Percentiles rank a stretch among this genome's conserved stretches.
Conservation (phyloP, 2,329 filamentous ascomycete species). For the Trichoderma atrobrunneum region DNA sequence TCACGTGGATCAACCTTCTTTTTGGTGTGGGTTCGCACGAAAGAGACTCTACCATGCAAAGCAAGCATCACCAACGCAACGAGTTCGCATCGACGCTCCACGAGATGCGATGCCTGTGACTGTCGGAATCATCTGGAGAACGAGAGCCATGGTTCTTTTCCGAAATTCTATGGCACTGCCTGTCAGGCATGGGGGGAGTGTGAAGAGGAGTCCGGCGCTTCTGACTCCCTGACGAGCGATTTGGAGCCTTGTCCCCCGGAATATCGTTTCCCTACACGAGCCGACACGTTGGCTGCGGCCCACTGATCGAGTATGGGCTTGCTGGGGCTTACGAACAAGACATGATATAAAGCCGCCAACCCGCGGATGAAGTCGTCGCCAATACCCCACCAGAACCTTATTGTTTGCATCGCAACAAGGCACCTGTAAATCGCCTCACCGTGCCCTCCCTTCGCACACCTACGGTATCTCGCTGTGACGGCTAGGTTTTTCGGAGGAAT, state of each 20-base stretch:
- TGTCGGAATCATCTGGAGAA: background rate
- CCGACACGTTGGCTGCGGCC: slow-evolving; percentile 1
- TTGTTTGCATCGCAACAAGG: background rate
- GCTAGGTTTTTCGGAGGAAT: background rate
- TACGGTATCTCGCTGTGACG: background rate
- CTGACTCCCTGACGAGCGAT: slow-evolving; percentile 14
- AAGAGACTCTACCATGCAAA: slow-evolving; percentile 12
- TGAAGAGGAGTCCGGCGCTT: background rate
- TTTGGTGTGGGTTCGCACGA: background rate
- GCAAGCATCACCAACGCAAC: slow-evolving; percentile 14
- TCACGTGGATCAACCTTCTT: slow-evolving; percentile 5
- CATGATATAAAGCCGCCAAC: background rate
- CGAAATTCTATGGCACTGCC: background rate
- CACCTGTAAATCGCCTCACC: slow-evolving; percentile 4
- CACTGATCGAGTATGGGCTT: background rate
- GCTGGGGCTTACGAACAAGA: background rate
- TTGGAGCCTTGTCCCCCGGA: slow-evolving; percentile 4
- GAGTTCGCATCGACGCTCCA: slow-evolving; percentile 11
- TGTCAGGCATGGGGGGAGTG: background rate
- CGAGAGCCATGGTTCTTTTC: background rate
- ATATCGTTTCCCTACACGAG: slow-evolving; percentile 8
- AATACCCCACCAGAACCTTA: background rate
- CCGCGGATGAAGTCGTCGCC: background rate
- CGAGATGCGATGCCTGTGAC: slow-evolving; percentile 3
- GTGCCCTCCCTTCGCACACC: background rate